Conservation (phyloP, 768 basidiomycete species). For the Leccinum subgranulosum region DNA sequence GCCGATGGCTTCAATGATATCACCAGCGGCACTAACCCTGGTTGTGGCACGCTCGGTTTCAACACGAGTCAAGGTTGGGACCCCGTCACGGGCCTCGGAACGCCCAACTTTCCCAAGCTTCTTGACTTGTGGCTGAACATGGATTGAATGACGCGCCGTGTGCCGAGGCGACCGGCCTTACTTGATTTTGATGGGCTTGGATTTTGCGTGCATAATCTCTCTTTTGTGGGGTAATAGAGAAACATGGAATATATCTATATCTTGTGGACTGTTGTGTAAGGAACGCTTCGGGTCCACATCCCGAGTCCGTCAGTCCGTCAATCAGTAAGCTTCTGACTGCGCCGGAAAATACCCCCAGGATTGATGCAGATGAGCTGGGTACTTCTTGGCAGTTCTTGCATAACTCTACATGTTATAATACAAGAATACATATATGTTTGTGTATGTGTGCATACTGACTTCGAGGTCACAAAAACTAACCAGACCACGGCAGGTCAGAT, state of each 20-base stretch:
- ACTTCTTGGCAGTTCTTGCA: not conserved
- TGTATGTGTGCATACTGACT: not conserved
- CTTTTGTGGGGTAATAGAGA: no score
- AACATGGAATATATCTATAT: no score
- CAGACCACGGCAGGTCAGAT: not conserved
- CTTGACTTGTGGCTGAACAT: slow-evolving; percentile 16
- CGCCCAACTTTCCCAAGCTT: slow-evolving; percentile 38
- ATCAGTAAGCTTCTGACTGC: not conserved
- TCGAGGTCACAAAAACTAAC: not conserved
- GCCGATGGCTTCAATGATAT: slow-evolving; percentile 49
- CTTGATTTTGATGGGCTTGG: not conserved
- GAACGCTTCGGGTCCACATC: no score
- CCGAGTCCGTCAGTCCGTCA: no score
- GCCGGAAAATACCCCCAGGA: not conserved
- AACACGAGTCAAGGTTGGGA: slow-evolving; percentile 31
- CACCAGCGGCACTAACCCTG: slow-evolving; percentile 41
- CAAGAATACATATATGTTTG: not conserved
- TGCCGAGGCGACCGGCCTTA: not conserved
- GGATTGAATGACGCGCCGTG: not conserved
- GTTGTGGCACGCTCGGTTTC: slow-evolving; percentile 41
- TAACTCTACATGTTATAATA: not conserved
- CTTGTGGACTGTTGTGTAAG: no score
- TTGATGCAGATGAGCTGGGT: not conserved
- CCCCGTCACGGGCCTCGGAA: slow-evolving; percentile 50
- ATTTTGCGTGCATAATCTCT: not conserved